Base-by-base conservation (phyloP, 495 filamentous ascomycete genomes). In the Podospora didyma region DNA sequence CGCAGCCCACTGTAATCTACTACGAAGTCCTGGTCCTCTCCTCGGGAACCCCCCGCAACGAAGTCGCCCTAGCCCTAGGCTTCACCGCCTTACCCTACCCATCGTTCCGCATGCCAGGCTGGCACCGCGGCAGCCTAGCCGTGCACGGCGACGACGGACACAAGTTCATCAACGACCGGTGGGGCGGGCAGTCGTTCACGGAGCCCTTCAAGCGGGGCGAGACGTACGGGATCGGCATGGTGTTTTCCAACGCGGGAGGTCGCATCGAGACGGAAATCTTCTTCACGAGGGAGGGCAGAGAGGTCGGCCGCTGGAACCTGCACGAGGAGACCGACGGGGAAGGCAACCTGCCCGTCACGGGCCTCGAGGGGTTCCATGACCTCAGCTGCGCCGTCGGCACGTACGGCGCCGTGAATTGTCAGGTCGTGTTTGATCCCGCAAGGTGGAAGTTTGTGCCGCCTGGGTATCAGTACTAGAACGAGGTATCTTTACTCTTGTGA, bases 81-180 rank as follows among this genome's bases (percentile, higher is more conserved):
- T 96, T 86, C 71, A 75, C 75, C 1, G 91, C 88, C 1, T 82
- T 85, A 47, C 93, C 93, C 19, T 96, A 96, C 70, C 93, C 93
- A 0, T 77, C 81, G 0, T 97, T 91, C 80, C 82, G 93, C 42
- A 81, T 94, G 53, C 93, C 93, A 0, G 93, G 93, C 2, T 97
- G 93, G 93, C 86, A 97, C 66, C 77, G 92, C 26, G 92, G 82
- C 2, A 89, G 86, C 46, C 64, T 96, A n/a, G 93, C 81, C 7
- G 86, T 97, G 11, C 94, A 96, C 62, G 88, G 89, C 2, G 93
- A 97, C 67, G 93, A 97, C 69, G 93, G 93, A 11, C 84, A 89
- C 62, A 80, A 83, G 60, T 97, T 89, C 68, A 79, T 94, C 57
- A 95, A 96, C 73, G 89, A 97, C 65, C 80, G 82, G 1, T 91